phyloP scores from a whole-genome alignment of 345 rosid genomes.

The Aurinia saxatilis region DNA sequence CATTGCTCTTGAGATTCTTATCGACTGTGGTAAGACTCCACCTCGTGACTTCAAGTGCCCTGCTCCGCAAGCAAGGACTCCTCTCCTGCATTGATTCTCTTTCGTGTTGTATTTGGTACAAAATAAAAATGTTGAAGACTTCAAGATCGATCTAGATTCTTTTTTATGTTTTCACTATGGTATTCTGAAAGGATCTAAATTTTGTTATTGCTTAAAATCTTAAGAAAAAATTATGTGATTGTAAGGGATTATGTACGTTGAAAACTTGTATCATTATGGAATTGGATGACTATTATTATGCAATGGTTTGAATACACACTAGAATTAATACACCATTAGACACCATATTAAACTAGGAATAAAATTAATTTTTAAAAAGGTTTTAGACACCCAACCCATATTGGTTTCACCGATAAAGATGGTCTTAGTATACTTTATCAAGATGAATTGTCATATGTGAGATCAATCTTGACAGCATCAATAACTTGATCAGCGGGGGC shows the following conservation, averaged over 20 bases:
- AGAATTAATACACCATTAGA: no score
- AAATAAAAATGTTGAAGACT: background rate
- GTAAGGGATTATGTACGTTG: slow-evolving; percentile 9
- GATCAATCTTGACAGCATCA: no score
- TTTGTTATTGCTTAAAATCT: background rate
- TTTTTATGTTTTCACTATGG: background rate
- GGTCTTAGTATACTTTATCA: no score
- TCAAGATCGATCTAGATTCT: slow-evolving; percentile 8
- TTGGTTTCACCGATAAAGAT: no score
- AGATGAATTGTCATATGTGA: no score
- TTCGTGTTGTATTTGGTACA: background rate
- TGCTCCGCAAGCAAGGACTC: background rate
- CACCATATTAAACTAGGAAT: no score
- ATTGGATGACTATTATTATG: no score
- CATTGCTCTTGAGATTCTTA: slow-evolving; percentile 71
- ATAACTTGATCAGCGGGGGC: no score
- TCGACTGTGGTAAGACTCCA: slow-evolving; percentile 75
- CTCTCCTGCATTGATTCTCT: slow-evolving; percentile 17
- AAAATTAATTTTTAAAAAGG: no score
- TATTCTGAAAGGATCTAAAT: background rate
- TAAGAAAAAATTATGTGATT: slow-evolving; percentile 3
- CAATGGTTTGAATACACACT: no score
- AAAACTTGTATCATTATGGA: no score
- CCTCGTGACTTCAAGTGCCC: slow-evolving; percentile 70
- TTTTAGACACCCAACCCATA: no score